These are phyloP conservation scores for Syncephalastrum racemosum DNA, from an alignment of 371 early-diverging fungal genomes.

Conservation along the genomic window DNA sequence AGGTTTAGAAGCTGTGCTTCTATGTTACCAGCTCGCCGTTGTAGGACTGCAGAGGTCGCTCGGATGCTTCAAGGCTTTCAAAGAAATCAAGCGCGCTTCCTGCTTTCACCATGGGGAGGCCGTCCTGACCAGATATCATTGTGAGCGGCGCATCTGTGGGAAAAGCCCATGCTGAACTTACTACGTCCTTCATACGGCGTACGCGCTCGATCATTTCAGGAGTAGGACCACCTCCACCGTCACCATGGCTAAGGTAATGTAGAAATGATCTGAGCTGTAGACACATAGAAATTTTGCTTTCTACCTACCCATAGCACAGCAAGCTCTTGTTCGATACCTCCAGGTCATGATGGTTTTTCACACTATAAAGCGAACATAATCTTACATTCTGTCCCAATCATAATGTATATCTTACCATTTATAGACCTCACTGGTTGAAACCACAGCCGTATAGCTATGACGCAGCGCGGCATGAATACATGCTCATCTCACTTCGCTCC, in stretches of 20 bases:
- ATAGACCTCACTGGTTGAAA: slow-evolving; percentile 34
- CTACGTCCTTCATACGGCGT: slow-evolving; percentile 68
- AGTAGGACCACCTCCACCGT: slow-evolving; percentile 96
- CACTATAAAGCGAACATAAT: slow-evolving; percentile 15
- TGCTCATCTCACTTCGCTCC: background rate
- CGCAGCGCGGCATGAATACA: background rate
- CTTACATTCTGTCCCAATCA: background rate
- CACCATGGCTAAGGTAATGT: slow-evolving; percentile 69
- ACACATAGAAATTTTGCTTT: background rate
- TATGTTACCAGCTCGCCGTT: slow-evolving; percentile 84
- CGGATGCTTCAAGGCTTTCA: slow-evolving; percentile 64
- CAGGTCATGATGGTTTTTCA: slow-evolving; percentile 42
- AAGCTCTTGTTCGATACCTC: slow-evolving; percentile 43
- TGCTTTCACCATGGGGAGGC: slow-evolving; percentile 69
- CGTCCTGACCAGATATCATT: slow-evolving; percentile 50
- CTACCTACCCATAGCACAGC: slow-evolving; percentile 42
- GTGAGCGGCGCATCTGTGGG: background rate
- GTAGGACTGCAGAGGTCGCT: slow-evolving; percentile 77
- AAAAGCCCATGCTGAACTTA: slow-evolving; percentile 18
- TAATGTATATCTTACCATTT: slow-evolving; percentile 29
- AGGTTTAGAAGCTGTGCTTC: background rate
- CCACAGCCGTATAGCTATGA: slow-evolving; percentile 37
- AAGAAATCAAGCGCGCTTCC: slow-evolving; percentile 84
- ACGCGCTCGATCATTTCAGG: slow-evolving; percentile 87
- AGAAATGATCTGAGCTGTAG: background rate